A percentile compares a stretch with the other conserved stretches of the same genome.
These are phyloP conservation scores for Cladosporium sp. DNA, from an alignment of 2,329 filamentous ascomycete genomes.

Conservation along the genomic window DNA sequence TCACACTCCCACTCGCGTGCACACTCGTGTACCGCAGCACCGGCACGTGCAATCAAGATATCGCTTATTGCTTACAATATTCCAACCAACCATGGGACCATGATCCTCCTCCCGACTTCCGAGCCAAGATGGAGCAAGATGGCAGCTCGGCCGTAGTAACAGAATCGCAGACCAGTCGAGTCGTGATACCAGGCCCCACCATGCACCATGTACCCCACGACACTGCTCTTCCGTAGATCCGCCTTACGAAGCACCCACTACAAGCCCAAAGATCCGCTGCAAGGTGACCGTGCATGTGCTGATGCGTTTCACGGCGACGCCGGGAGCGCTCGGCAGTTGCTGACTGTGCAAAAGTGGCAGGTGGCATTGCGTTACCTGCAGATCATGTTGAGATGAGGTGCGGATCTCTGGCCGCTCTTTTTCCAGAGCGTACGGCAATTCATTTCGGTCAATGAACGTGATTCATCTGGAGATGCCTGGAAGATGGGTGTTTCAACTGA, in stretches of 20 bases:
- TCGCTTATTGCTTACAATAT: no score
- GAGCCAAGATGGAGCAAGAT: neutral
- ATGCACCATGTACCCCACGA: neutral
- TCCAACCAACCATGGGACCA: neutral
- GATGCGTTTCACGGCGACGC: slow-evolving; percentile 1
- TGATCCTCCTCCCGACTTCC: neutral
- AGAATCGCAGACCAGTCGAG: neutral
- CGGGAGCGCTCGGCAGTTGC: neutral
- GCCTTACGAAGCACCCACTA: neutral
- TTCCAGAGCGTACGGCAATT: no score
- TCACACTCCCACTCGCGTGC: no score
- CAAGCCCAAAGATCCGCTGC: neutral
- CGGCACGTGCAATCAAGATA: no score
- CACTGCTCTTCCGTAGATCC: neutral
- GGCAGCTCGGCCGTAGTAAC: neutral
- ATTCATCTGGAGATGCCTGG: no score
- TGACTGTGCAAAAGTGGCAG: neutral
- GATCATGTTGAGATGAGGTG: no score
- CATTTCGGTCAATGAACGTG: no score
- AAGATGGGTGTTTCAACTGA: no score
- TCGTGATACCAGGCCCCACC: no score
- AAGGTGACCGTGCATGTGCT: neutral
- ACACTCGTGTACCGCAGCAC: no score
- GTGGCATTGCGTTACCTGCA: no score
- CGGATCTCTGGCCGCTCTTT: no score